Percentiles rank a stretch among this genome's conserved stretches.
Conservation (phyloP, 2,329 filamentous ascomycete species). For the Helotiales sp. region DNA sequence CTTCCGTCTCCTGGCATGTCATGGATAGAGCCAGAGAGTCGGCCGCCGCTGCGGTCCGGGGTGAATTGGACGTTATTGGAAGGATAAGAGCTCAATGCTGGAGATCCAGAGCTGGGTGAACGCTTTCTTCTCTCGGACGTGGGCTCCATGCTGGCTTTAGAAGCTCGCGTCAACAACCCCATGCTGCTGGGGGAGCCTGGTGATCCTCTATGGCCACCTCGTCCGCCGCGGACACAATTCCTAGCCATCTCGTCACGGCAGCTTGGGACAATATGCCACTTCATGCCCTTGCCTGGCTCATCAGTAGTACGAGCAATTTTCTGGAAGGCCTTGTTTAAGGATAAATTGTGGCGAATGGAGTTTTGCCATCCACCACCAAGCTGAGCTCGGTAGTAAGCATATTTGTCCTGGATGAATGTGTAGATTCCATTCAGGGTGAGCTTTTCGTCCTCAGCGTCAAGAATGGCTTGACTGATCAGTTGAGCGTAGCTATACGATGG, state of each 20-base stretch:
- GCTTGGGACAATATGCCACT: conserved; percentile 91
- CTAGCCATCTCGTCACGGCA: conserved; percentile 82
- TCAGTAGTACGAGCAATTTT: conserved; percentile 92
- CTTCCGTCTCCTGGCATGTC: conserved; percentile 51
- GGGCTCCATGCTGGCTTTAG: conserved; percentile 55
- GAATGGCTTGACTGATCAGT: conserved; percentile 94
- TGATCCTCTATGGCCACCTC: conserved; percentile 65
- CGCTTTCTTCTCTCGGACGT: conserved; percentile 58
- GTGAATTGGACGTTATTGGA: conserved; percentile 50
- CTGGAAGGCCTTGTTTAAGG: conserved; percentile 89
- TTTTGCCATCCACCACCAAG: conserved; percentile 87
- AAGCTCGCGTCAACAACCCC: conserved; percentile 60
- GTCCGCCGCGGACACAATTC: conserved; percentile 51
- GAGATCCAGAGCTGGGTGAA: conserved; percentile 53
- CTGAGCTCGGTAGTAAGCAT: conserved; percentile 88
- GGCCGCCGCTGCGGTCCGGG: conserved; percentile 52
- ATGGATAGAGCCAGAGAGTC: conserved; percentile 29
- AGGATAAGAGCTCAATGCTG: conserved; percentile 51
- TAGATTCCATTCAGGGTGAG: conserved; percentile 92
- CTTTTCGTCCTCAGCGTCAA: conserved; percentile 83
- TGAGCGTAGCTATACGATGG: conserved; percentile 96
- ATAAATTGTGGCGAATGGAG: conserved; percentile 94
- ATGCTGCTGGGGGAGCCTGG: conserved; percentile 65
- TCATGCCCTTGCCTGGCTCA: conserved; percentile 98
- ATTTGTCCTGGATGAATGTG: conserved; percentile 85